phyloP scores from a whole-genome alignment of 2,329 filamentous ascomycete species.

The Dothideomycetes sp. region DNA sequence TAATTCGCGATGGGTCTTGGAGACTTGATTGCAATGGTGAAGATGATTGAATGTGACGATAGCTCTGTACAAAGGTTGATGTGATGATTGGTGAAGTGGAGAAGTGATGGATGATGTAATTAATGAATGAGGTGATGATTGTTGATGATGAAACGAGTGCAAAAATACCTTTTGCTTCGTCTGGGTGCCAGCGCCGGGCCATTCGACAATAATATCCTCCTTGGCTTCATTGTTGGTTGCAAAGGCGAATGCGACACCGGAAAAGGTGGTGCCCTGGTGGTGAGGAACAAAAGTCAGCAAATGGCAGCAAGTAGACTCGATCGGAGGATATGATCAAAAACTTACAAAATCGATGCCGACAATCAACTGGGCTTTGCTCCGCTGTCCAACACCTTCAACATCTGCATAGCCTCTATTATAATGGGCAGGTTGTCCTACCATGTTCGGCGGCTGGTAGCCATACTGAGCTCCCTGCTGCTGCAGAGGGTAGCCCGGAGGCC shows the following conservation, averaged over 20 bases:
- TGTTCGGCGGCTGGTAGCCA: constrained; percentile 9
- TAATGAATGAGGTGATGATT: too few relatives aligned
- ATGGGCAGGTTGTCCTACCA: constrained; percentile 8
- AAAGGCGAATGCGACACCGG: constrained; percentile 85
- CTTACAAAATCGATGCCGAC: constrained; percentile 97
- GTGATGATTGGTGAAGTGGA: too few relatives aligned
- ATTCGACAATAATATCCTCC: constrained; percentile 98
- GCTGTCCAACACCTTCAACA: constrained; percentile 75
- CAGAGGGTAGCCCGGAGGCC: constrained; percentile 25
- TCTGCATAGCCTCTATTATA: constrained; percentile 35
- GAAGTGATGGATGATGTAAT: too few relatives aligned
- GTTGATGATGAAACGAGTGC: too few relatives aligned
- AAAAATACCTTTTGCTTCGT: constrained; percentile 99
- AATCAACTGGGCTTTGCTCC: constrained; percentile 93
- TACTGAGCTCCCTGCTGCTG: constrained; percentile 16
- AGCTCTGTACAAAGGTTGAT: too few relatives aligned
- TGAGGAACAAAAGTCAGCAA: too few relatives aligned
- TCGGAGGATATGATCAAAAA: constrained; percentile 6
- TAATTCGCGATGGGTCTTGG: too few relatives aligned
- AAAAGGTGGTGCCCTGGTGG: constrained; percentile 94
- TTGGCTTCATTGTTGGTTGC: constrained; percentile 95
- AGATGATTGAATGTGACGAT: too few relatives aligned
- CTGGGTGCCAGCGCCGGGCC: constrained; percentile 93
- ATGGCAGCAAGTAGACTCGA: constrained; percentile 1
- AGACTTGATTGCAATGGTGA: too few relatives aligned